Base-by-base conservation (phyloP, 768 basidiomycete species). In the Suillus hirtellus region DNA sequence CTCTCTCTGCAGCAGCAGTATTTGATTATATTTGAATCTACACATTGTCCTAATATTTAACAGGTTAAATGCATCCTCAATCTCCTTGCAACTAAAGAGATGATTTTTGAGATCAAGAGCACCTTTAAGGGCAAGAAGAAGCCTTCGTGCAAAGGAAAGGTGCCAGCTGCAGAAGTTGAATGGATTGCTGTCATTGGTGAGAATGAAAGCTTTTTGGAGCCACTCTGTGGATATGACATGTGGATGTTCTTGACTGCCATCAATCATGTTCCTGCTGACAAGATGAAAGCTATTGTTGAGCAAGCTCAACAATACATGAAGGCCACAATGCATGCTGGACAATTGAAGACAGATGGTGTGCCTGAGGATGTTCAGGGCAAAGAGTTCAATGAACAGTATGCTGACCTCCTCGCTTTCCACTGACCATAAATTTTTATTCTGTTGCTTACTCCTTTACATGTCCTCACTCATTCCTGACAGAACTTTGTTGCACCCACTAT, bases 1-100 rank as follows among this genome's bases (percentile, higher is more conserved):
- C 59, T 10, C 50, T 62, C 1, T 10, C 61, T 56, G 24, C 53
- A 19, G 61, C n/a, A 2, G 61, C 15, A 7, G 61, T 56, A 62
- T 44, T 44, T 44, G 14, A 24, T 27, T 44, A 11, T 15, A 3
- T 31, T 24, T 46, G 9, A 59, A n/a, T 43, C 11, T 10, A 17
- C 10, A 12, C 24, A 44, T 44, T 44, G 3, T 44, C 10, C 44
- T 44, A 8, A 44, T n/a, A 8, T 44, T 44, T 19, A 14, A 8
- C 34, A 43, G 42, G 31, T 42, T 8, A 60, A 47, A 24, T 15
- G 27, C 10, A 21, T 21, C 8, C 27, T 60, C 2, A 0, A 34
- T 42, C 46, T 40, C 7, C 37, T 24, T 19, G 31, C 11, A 6
- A 50, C 11, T 8, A 40, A 11, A 14, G 46, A 60, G 31, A 60